phyloP scores from a whole-genome alignment of 169 alveolate species.

The Cryptosporidium sp. region DNA sequence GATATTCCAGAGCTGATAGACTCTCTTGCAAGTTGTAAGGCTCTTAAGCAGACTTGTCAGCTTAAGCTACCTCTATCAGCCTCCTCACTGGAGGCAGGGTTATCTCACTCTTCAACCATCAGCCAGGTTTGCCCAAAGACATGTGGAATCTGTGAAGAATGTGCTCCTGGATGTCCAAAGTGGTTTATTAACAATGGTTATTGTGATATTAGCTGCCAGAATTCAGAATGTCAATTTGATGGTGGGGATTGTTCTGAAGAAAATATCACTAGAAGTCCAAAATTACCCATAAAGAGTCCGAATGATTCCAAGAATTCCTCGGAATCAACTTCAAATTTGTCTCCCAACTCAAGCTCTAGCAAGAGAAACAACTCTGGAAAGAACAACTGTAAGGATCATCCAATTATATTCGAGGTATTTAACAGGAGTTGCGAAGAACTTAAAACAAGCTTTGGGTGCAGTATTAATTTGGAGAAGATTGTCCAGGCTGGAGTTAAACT shows the following conservation, averaged over 20 bases:
- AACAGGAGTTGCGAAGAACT: slow-evolving; percentile 28
- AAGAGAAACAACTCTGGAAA: background rate
- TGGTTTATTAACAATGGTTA: slow-evolving; percentile 79
- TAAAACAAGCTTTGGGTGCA: slow-evolving; percentile 14
- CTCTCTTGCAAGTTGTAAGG: slow-evolving; percentile 53
- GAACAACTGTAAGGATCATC: background rate
- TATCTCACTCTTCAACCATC: slow-evolving; percentile 78
- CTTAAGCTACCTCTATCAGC: slow-evolving; percentile 45
- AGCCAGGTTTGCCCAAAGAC: slow-evolving; percentile 80
- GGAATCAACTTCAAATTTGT: background rate
- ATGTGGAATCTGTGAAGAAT: slow-evolving; percentile 80
- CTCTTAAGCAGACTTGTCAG: slow-evolving; percentile 43
- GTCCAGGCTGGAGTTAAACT: background rate
- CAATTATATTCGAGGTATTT: background rate
- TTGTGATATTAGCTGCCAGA: slow-evolving; percentile 80
- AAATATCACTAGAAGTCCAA: background rate
- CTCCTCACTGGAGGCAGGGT: slow-evolving; percentile 48
- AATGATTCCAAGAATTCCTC: background rate
- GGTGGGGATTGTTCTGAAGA: slow-evolving; percentile 78
- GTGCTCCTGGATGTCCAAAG: slow-evolving; percentile 80
- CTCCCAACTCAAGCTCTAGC: background rate
- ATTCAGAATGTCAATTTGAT: slow-evolving; percentile 79
- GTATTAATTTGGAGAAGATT: slow-evolving; percentile 13
- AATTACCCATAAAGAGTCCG: background rate
- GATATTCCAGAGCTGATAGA: slow-evolving; percentile 62